Conservation (phyloP, 164 flowering plant species). For the grape (Vitis vinifera) region DNA sequence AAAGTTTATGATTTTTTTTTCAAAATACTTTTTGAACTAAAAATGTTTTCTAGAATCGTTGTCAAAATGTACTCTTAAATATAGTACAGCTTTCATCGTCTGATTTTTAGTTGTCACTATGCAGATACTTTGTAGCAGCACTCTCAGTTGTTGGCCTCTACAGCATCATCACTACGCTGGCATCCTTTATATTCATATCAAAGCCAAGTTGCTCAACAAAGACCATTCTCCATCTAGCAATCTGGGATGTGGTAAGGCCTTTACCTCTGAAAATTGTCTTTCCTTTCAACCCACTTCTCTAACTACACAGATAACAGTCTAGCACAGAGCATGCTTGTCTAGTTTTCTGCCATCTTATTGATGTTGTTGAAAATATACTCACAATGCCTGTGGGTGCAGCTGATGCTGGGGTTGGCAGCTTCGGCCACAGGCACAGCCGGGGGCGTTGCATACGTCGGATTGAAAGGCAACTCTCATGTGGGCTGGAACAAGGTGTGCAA, state of each 20-base stretch:
- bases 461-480: conserved; percentile 46
- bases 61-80: no score
- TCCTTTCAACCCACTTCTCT: background rate
- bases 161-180: conserved; percentile 42
- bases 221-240: conserved; percentile 29
- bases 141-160: conserved; percentile 47
- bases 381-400: conserved; percentile 27
- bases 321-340: background rate
- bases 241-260: conserved; percentile 57
- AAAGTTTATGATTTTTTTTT: no score
- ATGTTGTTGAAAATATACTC: background rate
- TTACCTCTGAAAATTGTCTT: background rate
- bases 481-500: conserved; percentile 47
- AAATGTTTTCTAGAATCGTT: no score
- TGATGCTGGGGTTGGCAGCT: conserved; percentile 50
- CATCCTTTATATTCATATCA: conserved; percentile 27
- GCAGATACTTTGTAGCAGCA: conserved; percentile 76
- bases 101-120: background rate
- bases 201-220: conserved; percentile 33
- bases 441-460: conserved; percentile 45
- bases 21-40: no score
- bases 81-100: background rate
- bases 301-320: background rate
- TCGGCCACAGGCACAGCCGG: conserved; percentile 60
- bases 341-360: no score